Conservation (phyloP, 2,329 filamentous ascomycete genomes). For the Thielaviopsis euricoi region DNA sequence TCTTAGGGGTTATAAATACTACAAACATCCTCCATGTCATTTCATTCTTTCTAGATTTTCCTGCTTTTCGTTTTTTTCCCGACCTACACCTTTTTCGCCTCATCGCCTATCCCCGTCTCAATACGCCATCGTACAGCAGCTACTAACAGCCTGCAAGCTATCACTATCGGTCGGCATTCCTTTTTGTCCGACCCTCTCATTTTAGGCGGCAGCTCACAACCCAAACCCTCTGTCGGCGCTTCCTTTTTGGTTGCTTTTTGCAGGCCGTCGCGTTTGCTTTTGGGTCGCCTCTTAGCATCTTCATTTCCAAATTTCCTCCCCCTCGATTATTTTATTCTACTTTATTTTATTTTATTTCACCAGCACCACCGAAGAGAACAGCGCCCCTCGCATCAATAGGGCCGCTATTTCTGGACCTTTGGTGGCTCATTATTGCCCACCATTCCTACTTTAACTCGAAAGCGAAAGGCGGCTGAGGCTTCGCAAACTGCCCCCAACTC, state of each 20-base stretch:
- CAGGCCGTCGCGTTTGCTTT: not conserved
- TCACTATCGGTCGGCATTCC: not conserved
- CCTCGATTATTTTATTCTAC: not conserved
- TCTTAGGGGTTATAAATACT: no score
- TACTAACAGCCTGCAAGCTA: not conserved
- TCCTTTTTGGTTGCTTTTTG: not conserved
- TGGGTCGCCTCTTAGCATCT: not conserved
- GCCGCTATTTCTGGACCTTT: not conserved
- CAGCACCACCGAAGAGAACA: not conserved
- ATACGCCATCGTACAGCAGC: no score
- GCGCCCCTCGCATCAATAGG: not conserved
- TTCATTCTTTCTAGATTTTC: no score
- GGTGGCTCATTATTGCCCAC: conserved; percentile 17
- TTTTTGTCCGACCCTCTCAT: not conserved
- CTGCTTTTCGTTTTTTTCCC: no score
- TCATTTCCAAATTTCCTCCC: not conserved
- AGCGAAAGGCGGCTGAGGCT: conserved; percentile 50
- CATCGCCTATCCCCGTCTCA: no score
- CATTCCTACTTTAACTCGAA: conserved; percentile 43
- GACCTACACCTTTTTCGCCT: no score
- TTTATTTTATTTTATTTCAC: not conserved
- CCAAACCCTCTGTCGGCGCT: not conserved
- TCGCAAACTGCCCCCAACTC: conserved; percentile 27
- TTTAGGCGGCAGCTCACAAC: not conserved
- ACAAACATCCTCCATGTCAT: no score